Evolutionary conservation across 139 green algal species (phyloP), one percentile per base, ranked within the genome.

Genomic region (Volvox reticuliferus): DNA sequence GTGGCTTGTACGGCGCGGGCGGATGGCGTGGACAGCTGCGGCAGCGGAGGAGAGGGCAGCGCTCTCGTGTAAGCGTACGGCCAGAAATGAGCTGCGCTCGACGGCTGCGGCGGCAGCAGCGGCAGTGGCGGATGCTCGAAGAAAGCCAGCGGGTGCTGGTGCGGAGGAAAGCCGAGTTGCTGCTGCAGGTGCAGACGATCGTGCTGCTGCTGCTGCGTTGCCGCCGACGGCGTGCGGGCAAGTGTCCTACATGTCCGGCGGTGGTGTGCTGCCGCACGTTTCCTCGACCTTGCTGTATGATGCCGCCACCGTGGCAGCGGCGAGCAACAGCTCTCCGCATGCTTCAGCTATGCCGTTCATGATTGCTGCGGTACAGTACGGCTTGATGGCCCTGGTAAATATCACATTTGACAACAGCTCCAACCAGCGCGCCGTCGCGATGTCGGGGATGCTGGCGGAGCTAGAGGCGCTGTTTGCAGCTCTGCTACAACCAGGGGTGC

Each of bases 351-450:
- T 89, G 67, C 84, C 84, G 68, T 89, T 81, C 84, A 26, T 26
- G 12, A 21, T 88, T 2, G 33, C 65, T 0, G 67, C 83, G 0
- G 2, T 67, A 32, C 65, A 89, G 84, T 89, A 89, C 84, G 68
- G 26, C 14, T 24, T 89, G 28, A 89, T 89, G 84, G 84, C 84
- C n/a, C 84, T 89, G 68, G 84, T 89, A 13, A 89, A 89, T n/a
- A 32, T 71, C 26, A 89, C 84, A 24, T 89, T 35, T 30, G 65
- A 80, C 26, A 62, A 89, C 84, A 32, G 14, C 16, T 65, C 26
- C 1, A 69, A 80, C 26, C 84, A 89, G 84, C 68, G 84, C 3
- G 36, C 36, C 6, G 84, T 28, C 16, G 84, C 65, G 14, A 37
- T 30, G 24, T 36, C 68, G 35, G 84, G 84, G 1, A 65, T 26